Base-by-base conservation (phyloP, 495 filamentous ascomycete genomes). In the Margaritispora aquatica region DNA sequence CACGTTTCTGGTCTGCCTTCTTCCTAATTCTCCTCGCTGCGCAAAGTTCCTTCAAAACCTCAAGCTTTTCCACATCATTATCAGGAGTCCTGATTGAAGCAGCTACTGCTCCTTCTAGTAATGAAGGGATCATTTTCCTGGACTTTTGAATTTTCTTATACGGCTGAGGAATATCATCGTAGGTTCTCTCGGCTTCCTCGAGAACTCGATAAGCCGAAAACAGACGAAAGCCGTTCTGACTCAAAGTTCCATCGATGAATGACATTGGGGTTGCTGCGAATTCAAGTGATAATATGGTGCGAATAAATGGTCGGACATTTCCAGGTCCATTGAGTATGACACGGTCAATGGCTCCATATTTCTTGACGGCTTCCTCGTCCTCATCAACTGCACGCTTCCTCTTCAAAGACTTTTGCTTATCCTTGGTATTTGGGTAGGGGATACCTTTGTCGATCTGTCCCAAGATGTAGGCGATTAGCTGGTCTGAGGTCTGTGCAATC, bases 371-470 rank as follows among this genome's bases (percentile, higher is more conserved):
- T 36, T 71, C 71, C 36, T 74, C 69, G 51, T 75, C 71, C 61
- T 75, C 67, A 46, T 69, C 63, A 13, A 60, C 38, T 46, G 61
- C 57, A 52, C 66, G 70, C 52, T 65, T 69, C 58, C 72, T 67
- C 51, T 75, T 77, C 47, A 72, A 64, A 2, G 53, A 54, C 58
- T 78, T 77, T n/a, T 68, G 61, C 26, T 70, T 69, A 27, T 73
- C 69, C 57, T 78, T 77, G 49, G 67, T 57, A 26, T 75, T 80
- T n/a, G 80, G 80, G 65, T 81, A 83, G 10, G 62, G 62, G 1
- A 58, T 51, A 11, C 62, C 70, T 51, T 57, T 65, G 29, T 69
- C 67, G 36, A 70, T 58, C 41, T 71, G 63, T 7, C 73, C 70
- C 1, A 80, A 64, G 54, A 84, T 75, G 50, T 75, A 67, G 23